Evolutionary conservation across 306 rosid species (phyloP), one percentile per base, ranked within the genome.

Genomic region (Cucumis hystrix): DNA sequence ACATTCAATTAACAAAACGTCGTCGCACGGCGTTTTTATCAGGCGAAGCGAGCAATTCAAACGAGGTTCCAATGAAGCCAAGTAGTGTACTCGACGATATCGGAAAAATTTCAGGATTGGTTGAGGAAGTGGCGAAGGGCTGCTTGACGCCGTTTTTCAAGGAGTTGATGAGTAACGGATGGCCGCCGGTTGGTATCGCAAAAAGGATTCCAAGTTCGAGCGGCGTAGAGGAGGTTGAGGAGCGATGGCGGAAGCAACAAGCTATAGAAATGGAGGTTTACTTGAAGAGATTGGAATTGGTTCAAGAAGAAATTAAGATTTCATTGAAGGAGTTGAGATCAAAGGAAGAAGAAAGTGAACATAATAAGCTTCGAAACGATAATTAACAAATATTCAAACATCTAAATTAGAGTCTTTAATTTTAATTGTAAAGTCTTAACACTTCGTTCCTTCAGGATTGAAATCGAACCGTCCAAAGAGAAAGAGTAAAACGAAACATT

Each of bases 161-260:
- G 23, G 83, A 60, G 52, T 33, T 76, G 55, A 58, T 71, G 33
- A 67, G 67, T 37, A 81, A 67, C 17, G 84, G 84, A 8, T 12
- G 82, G 80, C 85, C 83, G 9, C 74, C 80, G 18, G 57, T 85
- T 82, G 76, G 81, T 54, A 79, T 74, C 12, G 75, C 81, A 0
- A 73, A 73, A 43, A 56, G 73, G 9, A n/a, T 69, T 20, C 28
- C 81, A 49, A 71, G 39, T 77, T 81, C 16, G 0, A 76, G 77
- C 2, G 75, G 78, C 11, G 89, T 82, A 17, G 88, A 84, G 35
- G 49, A 41, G 80, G 76, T 40, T 45, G 95, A 88, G 82, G 92
- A 86, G 62, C 83, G 85, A 69, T 90, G 95, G 95, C 85, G 90
- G 87, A 90, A 86, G 83, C 95, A 90, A 47, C 89, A 88, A 41